These are phyloP conservation scores for Phialocephala subalpina DNA, from an alignment of 2,329 filamentous ascomycete genomes.

Conservation along the genomic window DNA sequence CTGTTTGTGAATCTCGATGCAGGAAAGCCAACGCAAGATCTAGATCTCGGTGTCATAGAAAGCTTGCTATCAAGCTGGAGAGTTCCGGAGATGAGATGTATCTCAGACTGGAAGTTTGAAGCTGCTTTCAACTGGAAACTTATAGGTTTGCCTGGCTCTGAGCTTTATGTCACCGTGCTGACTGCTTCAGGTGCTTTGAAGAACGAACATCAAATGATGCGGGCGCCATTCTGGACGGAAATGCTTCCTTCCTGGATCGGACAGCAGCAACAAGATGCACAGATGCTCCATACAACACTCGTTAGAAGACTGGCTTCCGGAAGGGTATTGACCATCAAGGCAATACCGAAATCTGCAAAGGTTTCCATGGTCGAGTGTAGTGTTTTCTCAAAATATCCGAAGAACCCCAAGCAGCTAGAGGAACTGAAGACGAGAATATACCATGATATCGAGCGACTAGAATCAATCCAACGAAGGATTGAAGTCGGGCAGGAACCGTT, in stretches of 20 bases:
- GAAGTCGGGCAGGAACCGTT: slow-evolving; percentile 13
- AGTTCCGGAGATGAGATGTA: slow-evolving; percentile 26
- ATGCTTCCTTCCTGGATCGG: background rate
- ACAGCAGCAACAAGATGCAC: slow-evolving; percentile 2
- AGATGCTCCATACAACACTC: slow-evolving; percentile 20
- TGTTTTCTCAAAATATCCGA: slow-evolving; percentile 4
- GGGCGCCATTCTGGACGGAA: background rate
- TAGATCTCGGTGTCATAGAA: slow-evolving; percentile 15
- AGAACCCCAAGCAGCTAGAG: background rate
- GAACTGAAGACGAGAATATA: slow-evolving; percentile 18
- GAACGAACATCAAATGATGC: background rate
- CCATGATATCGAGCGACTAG: slow-evolving; percentile 17
- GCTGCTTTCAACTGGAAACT: slow-evolving; percentile 42
- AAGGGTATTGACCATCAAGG: slow-evolving; percentile 15
- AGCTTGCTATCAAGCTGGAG: slow-evolving; percentile 20
- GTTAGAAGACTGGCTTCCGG: slow-evolving; percentile 13
- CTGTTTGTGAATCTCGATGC: slow-evolving; percentile 40
- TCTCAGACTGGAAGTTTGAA: slow-evolving; percentile 38
- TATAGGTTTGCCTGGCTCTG: slow-evolving; percentile 29
- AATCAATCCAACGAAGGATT: slow-evolving; percentile 11
- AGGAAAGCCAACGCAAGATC: background rate
- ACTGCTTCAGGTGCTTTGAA: background rate
- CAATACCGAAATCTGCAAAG: slow-evolving; percentile 20
- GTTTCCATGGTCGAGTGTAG: slow-evolving; percentile 20
- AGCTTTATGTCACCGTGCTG: background rate